Conservation (phyloP, 2,329 filamentous ascomycete genomes). For the Calonectria pseudoreteaudii region DNA sequence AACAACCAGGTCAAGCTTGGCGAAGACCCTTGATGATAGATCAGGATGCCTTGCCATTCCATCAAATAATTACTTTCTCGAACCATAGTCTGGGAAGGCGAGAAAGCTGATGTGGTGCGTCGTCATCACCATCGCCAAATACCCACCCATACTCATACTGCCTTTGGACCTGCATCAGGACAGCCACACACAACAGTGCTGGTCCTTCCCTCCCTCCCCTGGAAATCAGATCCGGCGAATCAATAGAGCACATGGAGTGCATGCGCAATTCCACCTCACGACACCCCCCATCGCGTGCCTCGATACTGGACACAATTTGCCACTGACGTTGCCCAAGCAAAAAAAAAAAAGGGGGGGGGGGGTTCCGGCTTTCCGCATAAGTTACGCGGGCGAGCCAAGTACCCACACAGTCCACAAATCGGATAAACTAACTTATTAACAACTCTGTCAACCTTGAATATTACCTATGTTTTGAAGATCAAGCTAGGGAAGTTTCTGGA, state of each 20-base stretch:
- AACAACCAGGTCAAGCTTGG: not conserved
- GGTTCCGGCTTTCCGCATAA: not conserved
- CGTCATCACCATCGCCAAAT: not conserved
- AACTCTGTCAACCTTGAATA: not conserved
- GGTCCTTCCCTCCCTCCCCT: not conserved
- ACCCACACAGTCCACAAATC: not conserved
- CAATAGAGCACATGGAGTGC: not conserved
- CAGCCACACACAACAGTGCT: not conserved
- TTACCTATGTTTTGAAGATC: not conserved
- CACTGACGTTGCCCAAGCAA: not conserved
- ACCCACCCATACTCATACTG: not conserved
- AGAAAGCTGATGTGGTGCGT: not conserved
- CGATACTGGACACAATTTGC: not conserved
- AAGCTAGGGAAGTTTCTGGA: not conserved
- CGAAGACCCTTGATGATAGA: not conserved
- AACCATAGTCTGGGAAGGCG: not conserved
- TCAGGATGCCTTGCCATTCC: not conserved
- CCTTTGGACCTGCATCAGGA: not conserved
- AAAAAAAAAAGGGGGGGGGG: not conserved
- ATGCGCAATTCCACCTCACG: not conserved
- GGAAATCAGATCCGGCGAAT: not conserved
- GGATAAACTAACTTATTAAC: not conserved
- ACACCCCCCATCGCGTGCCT: not conserved
- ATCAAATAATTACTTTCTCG: not conserved
- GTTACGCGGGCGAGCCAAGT: not conserved